phyloP scores from a whole-genome alignment of 371 early-diverging fungal species.

The Mucor sp. region DNA sequence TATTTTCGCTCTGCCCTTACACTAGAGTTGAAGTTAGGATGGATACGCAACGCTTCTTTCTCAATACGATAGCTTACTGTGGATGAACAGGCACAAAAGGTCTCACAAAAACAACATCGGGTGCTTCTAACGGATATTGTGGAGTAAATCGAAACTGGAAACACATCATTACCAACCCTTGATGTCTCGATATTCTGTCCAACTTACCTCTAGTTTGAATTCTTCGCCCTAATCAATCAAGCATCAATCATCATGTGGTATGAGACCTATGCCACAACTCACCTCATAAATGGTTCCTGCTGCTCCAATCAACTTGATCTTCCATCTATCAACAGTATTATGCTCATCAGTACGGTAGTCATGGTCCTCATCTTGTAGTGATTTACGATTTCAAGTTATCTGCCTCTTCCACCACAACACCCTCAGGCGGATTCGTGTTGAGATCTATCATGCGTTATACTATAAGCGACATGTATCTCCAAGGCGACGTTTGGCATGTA shows the following conservation, averaged over 20 bases:
- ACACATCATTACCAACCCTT: background rate
- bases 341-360: background rate
- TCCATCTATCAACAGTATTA: conserved; percentile 51
- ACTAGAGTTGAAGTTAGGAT: background rate
- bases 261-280: conserved; percentile 17
- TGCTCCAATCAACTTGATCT: conserved; percentile 62
- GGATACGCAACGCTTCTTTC: background rate
- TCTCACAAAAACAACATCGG: conserved; percentile 78
- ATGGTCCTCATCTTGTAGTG: background rate
- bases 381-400: conserved; percentile 49
- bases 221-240: conserved; percentile 51
- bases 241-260: background rate
- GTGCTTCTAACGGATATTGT: conserved; percentile 86
- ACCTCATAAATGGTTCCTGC: conserved; percentile 71
- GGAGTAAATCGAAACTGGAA: conserved; percentile 77
- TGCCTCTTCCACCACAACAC: conserved; percentile 60
- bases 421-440: conserved; percentile 58
- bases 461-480: background rate
- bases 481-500: background rate
- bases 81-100: conserved; percentile 81
- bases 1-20: background rate
- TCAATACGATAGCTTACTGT: conserved; percentile 56
- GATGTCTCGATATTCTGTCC: background rate
- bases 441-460: conserved; percentile 44
- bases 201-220: conserved; percentile 64